Conservation (phyloP, 257 asterid species). For the Plantago ovata region DNA sequence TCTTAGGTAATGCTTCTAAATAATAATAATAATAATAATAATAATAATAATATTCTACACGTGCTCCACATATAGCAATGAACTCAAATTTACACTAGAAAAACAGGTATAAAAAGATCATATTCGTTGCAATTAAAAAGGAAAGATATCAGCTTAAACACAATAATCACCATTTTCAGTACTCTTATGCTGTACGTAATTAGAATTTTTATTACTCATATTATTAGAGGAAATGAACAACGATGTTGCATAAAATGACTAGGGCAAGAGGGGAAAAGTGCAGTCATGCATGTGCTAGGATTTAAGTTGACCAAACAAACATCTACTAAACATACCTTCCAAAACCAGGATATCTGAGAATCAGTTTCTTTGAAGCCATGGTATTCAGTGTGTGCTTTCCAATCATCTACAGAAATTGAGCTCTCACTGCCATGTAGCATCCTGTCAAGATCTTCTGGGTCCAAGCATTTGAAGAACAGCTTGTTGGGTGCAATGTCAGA, state of each 20-base stretch:
- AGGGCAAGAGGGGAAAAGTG: neutral
- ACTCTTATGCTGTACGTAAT: neutral
- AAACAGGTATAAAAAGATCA: neutral
- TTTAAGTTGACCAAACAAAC: neutral
- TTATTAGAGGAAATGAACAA: neutral
- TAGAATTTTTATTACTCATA: neutral
- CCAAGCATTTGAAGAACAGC: slow-evolving; percentile 68
- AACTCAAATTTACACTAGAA: neutral
- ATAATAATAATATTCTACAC: too few relatives aligned
- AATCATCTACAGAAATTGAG: slow-evolving; percentile 78
- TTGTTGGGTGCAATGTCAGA: slow-evolving; percentile 52
- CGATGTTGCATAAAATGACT: slow-evolving; percentile 1
- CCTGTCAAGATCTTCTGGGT: slow-evolving; percentile 74
- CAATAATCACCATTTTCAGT: neutral
- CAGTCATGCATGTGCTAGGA: neutral
- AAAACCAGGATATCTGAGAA: slow-evolving; percentile 85
- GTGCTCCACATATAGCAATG: neutral
- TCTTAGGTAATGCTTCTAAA: too few relatives aligned
- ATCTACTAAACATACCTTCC: slow-evolving; percentile 62
- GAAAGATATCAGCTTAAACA: neutral
- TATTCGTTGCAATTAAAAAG: too few relatives aligned
- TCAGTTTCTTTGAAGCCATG: slow-evolving; percentile 72
- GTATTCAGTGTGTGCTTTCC: slow-evolving; percentile 88
- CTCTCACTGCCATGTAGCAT: slow-evolving; percentile 83
- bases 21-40: too few relatives aligned